Base-by-base conservation (phyloP, 78 protist species). In the Cyanophora paradoxa region DNA sequence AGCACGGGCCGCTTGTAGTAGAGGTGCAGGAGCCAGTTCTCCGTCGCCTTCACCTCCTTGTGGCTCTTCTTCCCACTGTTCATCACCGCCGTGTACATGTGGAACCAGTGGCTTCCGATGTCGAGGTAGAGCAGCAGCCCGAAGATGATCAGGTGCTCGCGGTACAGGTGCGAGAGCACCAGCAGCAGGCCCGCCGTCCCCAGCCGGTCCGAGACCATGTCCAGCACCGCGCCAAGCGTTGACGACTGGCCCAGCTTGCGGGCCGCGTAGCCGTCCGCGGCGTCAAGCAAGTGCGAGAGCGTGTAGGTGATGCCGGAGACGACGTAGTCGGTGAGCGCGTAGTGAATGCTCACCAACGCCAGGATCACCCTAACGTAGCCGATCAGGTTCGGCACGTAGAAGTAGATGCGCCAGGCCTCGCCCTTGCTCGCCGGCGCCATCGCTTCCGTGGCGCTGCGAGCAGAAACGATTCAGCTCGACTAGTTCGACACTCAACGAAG, bases 161-260 rank as follows among this genome's bases (percentile, higher is more conserved):
- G 79, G 78, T 57, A 81, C 7, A 74, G 36, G 37, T 31, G 36
- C 54, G 63, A 74, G 28, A 81, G 70, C 1, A 37, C 33, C 31
- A 74, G 37, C 16, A 26, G 30, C 11, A 81, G 65, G 28, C 37
- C 8, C 13, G 74, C 34, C 5, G 85, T 81, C 28, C 59, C n/a
- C 11, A 52, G 44, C 44, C 85, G 72, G 37, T 81, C 85, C 7
- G 85, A 74, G 26, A 74, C 68, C 85, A 81, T 81, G 69, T 81
- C 85, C 36, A 81, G 79, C 59, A 61, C 78, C 17, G 81, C 69
- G 50, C 85, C 85, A 19, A 74, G 64, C 2, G 4, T 2, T 16
- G 67, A 33, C 2, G 56, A 31, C 62, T 81, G 85, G 30, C 48
- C 34, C 31, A 81, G 52, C 17, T 7, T 5, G 22, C 85, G 72